Base-by-base conservation (phyloP, 768 basidiomycete species). In the Tylopilus rubrobrunneus region DNA sequence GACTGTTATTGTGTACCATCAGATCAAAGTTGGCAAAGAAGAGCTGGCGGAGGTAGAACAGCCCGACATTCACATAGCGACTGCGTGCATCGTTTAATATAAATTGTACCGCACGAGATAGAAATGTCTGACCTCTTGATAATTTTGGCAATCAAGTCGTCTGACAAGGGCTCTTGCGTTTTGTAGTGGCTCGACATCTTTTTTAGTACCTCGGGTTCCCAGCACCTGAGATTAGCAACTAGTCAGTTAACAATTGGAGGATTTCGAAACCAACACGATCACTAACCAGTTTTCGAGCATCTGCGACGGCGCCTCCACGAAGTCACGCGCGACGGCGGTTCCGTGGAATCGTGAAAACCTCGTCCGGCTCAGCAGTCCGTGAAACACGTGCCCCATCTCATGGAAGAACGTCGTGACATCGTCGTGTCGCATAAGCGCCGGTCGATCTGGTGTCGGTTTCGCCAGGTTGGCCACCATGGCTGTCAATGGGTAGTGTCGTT, bases 401-500 rank as follows among this genome's bases (percentile, higher is more conserved):
- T 94, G 92, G 81, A 93, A 92, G 73, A 93, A 91, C 0, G 91
- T 94, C 11, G 90, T 89, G 1, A 91, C 90, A 53, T 92, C 89
- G 60, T 86, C 84, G 56, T 92, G 89, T n/a, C 81, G 75, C 89
- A 95, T 89, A 34, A 92, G 73, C 19, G 89, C 90, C 2, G 90
- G 90, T 55, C 85, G 84, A 7, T 85, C 83, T 1, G 85, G 81
- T 1, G 89, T 91, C 4, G 89, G 78, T 65, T 94, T 95, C 5
- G 92, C 89, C 10, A 95, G 79, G 67, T 93, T 94, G 37, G 92
- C 92, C 7, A 94, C 92, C 92, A 94, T 94, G 4, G 87, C 86
- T 1, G 85, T 70, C 47, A 90, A 68, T 3, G 91, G 91, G 67
- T 90, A 92, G 64, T 76, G 76, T 29, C 87, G 79, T 48, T 76